These are phyloP conservation scores for Penicillium samsonianum DNA, from an alignment of 495 filamentous ascomycete species.

Conservation along the genomic window DNA sequence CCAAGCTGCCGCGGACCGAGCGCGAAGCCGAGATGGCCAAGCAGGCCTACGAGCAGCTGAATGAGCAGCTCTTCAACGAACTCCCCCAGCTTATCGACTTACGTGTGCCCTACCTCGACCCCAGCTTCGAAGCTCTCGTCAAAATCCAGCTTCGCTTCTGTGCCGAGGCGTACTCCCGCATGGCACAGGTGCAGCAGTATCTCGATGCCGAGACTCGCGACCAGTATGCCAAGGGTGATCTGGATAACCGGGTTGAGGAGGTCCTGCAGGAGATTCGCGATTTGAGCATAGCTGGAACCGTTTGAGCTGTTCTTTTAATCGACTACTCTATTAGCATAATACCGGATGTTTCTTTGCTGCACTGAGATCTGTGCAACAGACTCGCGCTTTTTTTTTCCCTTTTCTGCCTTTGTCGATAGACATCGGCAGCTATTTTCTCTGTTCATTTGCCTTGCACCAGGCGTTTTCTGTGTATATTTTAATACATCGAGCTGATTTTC, in stretches of 20 bases:
- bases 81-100: conserved; percentile 97
- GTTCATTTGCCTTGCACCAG: conserved; percentile 8
- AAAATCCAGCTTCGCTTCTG: conserved; percentile 99
- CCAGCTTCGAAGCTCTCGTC: conserved; percentile 93
- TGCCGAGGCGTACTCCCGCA: conserved; percentile 91
- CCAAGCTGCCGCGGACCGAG: conserved; percentile 90
- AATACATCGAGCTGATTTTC: conserved; percentile 8
- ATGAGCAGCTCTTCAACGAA: conserved; percentile 91
- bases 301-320: conserved; percentile 38
- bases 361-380: background rate
- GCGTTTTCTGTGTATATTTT: conserved; percentile 17
- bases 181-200: conserved; percentile 99
- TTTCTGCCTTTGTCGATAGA: conserved; percentile 7
- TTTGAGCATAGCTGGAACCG: conserved; percentile 85
- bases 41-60: conserved; percentile 90
- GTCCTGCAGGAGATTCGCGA: conserved; percentile 96
- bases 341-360: conserved; percentile 8
- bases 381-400: conserved; percentile 6
- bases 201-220: conserved; percentile 94
- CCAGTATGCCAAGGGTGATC: conserved; percentile 89
- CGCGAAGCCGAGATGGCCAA: conserved; percentile 93
- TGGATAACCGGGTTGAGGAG: conserved; percentile 92
- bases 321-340: conserved; percentile 6
- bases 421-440: background rate
- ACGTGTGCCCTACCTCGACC: conserved; percentile 94